These are phyloP conservation scores for Chytriomyces sp. DNA, from an alignment of 192 early-diverging fungal species.

Conservation along the genomic window DNA sequence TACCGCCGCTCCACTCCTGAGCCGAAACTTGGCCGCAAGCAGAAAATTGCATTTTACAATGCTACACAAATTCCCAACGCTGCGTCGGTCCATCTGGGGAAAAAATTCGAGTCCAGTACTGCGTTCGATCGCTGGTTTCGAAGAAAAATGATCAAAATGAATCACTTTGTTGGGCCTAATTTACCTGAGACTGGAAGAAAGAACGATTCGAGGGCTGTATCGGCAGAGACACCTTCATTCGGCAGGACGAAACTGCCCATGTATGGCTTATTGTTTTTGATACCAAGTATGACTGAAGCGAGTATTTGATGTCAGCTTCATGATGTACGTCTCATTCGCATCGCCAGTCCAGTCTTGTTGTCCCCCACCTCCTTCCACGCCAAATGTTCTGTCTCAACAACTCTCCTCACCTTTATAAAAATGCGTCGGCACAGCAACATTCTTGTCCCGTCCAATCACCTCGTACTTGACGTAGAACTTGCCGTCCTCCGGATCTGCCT, in stretches of 20 bases:
- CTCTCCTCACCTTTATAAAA: conserved; percentile 72
- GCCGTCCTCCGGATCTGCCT: conserved; percentile 59
- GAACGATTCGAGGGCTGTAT: conserved; percentile 68
- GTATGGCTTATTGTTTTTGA: conserved; percentile 48
- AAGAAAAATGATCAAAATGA: too few species aligned
- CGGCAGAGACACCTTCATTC: conserved; percentile 70
- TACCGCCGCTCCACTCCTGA: not conserved
- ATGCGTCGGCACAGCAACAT: conserved; percentile 88
- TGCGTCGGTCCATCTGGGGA: conserved; percentile 19
- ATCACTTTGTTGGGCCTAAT: too few species aligned
- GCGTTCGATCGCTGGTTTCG: conserved; percentile 52
- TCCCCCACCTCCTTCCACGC: too few species aligned
- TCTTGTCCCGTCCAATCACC: conserved; percentile 85
- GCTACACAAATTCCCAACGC: not conserved
- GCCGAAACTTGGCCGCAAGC: conserved; percentile 6
- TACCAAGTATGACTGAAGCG: conserved; percentile 68
- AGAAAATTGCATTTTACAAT: conserved; percentile 1
- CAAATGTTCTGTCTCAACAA: not conserved
- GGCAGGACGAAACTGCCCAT: conserved; percentile 82
- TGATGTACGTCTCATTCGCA: too few species aligned
- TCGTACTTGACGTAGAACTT: conserved; percentile 76
- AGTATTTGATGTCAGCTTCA: not conserved
- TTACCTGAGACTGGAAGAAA: conserved; percentile 74
- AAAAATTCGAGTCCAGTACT: conserved; percentile 49
- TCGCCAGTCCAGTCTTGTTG: too few species aligned